A percentile compares a stretch with the other conserved stretches of the same genome.
Conservation (phyloP, 805 yeast genomes). For the Ogataea zsoltii region DNA sequence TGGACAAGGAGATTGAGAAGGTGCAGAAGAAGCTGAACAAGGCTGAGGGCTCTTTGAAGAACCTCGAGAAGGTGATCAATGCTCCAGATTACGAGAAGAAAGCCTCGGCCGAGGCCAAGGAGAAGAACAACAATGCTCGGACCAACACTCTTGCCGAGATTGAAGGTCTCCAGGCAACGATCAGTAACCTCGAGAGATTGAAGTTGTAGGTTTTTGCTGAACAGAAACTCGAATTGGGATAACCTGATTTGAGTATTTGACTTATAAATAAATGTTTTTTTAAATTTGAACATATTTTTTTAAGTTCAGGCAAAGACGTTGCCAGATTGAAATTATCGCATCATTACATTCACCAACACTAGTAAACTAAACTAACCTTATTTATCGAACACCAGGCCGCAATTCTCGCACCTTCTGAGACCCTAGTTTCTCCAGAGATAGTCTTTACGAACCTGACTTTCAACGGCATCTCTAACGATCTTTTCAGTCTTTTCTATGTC, state of each 20-base stretch:
- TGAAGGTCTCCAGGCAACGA: slow-evolving; percentile 84
- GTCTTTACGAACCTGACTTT: slow-evolving; percentile 49
- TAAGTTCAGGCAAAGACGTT: too few relatives aligned
- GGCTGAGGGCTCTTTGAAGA: slow-evolving; percentile 57
- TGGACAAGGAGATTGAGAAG: slow-evolving; percentile 87
- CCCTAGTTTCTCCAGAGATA: slow-evolving; percentile 50
- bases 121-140: slow-evolving; percentile 64
- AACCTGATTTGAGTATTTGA: too few relatives aligned
- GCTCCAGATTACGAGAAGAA: slow-evolving; percentile 81
- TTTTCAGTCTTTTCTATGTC: slow-evolving; percentile 47
- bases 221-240: too few relatives aligned
- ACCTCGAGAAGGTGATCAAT: slow-evolving; percentile 66
- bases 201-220: slow-evolving; percentile 43
- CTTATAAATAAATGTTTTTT: too few relatives aligned
- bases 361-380: too few relatives aligned
- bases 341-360: too few relatives aligned
- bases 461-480: slow-evolving; percentile 48
- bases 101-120: slow-evolving; percentile 81
- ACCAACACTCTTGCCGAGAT: slow-evolving; percentile 82
- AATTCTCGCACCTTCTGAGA: too few relatives aligned
- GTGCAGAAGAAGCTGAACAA: slow-evolving; percentile 74
- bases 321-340: too few relatives aligned
- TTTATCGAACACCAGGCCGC: too few relatives aligned
- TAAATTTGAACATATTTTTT: too few relatives aligned
- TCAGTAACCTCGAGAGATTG: slow-evolving; percentile 78